Base-by-base conservation (phyloP, 2,329 filamentous ascomycete species). In the Fusarium goolgardi region DNA sequence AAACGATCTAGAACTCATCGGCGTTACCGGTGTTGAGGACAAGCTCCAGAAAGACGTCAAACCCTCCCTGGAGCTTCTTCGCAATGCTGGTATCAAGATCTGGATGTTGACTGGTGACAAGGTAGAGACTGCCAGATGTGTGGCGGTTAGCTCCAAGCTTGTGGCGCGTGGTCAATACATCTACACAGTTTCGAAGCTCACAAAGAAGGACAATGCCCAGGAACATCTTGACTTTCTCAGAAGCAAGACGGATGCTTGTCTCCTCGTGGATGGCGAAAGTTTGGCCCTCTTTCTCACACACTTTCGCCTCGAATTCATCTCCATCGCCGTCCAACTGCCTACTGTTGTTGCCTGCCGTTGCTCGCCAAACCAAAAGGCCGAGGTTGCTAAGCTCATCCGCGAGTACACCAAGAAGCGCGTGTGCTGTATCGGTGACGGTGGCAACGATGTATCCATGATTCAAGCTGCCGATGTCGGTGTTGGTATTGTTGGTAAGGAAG, bases 71-170 rank as follows among this genome's bases (percentile, higher is more conserved):
- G 96, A 99, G 78, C 87, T 99, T 7, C 86, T 99, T 53, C 92
- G 96, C 70, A 99, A 99, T 74, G 96, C 96, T 0, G 96, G 96
- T 27, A 96, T 99, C 81, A 98, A 98, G 79, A 98, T 99, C 51
- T 99, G 96, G 96, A 99, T 99, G 96, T 84, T 99, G 77, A 99
- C 96, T 0, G 96, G 96, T 46, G 96, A 99, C 84, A 99, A 99
- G 80, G 93, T 99, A 4, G 96, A 99, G 80, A 99, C 96, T 16
- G 96, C 96, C 18, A 90, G 96, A 35, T 99, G 96, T 79, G 95
- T 99, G 15, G 96, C 96, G 3, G 91, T 99, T 43, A 96, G 92
- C 75, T 94, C 95, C 31, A 97, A 97, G 78, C 86, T 99, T 9
- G 96, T 99, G 16, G 91, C 94, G 6, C 86, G 96, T 65, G 95